These are phyloP conservation scores for Lentinula detonsa DNA, from an alignment of 768 basidiomycete genomes.

Conservation along the genomic window DNA sequence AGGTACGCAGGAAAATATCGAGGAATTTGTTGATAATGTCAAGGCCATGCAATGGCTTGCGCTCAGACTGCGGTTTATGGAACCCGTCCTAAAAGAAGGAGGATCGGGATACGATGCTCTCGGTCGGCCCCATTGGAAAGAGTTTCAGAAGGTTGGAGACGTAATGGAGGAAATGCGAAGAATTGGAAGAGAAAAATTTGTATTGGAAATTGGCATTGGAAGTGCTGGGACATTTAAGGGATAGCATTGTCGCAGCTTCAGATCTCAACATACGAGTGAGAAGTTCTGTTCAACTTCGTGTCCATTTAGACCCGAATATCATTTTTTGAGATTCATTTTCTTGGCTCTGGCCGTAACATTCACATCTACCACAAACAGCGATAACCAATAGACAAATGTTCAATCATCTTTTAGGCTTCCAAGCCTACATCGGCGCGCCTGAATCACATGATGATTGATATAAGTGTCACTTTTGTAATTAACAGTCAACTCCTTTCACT, in stretches of 20 bases:
- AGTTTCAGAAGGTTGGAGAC: conserved; percentile 65
- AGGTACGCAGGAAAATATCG: conserved; percentile 43
- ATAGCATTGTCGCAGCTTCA: not conserved
- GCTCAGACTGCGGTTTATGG: conserved; percentile 54
- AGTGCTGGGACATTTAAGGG: conserved; percentile 18
- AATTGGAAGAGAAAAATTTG: conserved; percentile 46
- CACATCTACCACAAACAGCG: too few species aligned
- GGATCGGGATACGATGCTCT: conserved; percentile 3
- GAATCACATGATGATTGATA: too few species aligned
- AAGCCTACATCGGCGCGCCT: too few species aligned
- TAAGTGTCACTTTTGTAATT: not conserved
- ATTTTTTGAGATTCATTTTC: too few species aligned
- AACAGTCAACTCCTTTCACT: not conserved
- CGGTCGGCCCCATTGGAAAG: conserved; percentile 39
- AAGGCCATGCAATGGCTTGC: conserved; percentile 80
- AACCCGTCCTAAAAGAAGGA: conserved; percentile 26
- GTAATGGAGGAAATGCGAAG: conserved; percentile 62
- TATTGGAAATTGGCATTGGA: conserved; percentile 65
- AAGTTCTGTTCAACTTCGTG: too few species aligned
- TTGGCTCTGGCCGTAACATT: too few species aligned
- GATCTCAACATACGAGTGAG: not conserved
- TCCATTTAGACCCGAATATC: too few species aligned
- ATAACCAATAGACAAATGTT: too few species aligned
- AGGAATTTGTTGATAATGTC: conserved; percentile 61
- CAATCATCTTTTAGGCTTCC: too few species aligned